phyloP scores from a whole-genome alignment of 129 eudicot species.

The Cynara cardunculus region DNA sequence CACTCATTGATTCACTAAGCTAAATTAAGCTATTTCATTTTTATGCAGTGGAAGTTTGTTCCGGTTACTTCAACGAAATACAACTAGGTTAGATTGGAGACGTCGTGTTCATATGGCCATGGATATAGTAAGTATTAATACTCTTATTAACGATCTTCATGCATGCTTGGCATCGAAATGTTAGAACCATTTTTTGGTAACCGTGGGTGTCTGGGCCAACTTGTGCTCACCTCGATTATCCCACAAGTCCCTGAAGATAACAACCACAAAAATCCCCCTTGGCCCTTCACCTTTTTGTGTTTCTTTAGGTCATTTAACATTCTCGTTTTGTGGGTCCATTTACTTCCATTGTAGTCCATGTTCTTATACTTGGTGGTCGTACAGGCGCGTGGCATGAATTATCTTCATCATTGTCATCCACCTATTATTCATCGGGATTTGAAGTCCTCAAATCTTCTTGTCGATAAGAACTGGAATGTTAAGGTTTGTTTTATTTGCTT shows the following conservation, averaged over 20 bases:
- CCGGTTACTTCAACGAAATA: conserved; percentile 66
- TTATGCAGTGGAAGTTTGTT: conserved; percentile 84
- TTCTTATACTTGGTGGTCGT: conserved; percentile 13
- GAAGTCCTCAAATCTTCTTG: conserved; percentile 96
- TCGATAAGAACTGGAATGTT: conserved; percentile 92
- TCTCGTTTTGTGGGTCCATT: not conserved
- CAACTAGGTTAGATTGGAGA: conserved; percentile 77
- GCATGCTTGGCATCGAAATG: not conserved
- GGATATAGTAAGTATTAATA: conserved; percentile 67
- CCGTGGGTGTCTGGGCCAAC: no score
- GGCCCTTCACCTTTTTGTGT: not conserved
- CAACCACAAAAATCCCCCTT: no score
- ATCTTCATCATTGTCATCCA: conserved; percentile 89
- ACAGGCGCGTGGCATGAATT: conserved; percentile 96
- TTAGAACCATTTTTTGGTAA: not conserved
- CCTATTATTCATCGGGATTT: conserved; percentile 92
- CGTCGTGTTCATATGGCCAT: conserved; percentile 94
- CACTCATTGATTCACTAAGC: not conserved
- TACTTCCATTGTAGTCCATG: not conserved
- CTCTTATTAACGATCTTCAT: not conserved
- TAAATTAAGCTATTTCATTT: conserved; percentile 7
- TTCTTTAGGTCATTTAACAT: not conserved
- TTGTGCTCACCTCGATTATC: no score
- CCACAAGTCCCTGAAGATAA: no score
- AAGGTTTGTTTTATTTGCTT: conserved; percentile 48